Conservation (phyloP, 2,329 filamentous ascomycete genomes). For the Apiospora arundinis region DNA sequence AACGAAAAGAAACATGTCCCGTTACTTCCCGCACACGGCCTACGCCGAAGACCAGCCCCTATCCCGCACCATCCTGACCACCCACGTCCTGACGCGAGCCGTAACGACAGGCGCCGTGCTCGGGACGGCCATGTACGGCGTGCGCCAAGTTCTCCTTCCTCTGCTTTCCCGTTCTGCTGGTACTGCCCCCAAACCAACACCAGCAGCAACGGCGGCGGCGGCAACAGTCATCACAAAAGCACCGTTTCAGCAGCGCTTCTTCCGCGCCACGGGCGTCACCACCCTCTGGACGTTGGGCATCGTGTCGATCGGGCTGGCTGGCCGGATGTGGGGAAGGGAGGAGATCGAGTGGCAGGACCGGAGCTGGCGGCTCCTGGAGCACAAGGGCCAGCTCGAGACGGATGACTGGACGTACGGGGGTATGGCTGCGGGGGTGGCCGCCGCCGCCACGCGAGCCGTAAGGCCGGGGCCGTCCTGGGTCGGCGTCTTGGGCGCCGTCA, state of each 20-base stretch:
- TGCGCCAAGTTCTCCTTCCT: constrained; percentile 30
- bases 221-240: neutral
- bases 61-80: constrained; percentile 59
- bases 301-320: constrained; percentile 49
- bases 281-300: constrained; percentile 52
- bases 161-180: constrained; percentile 34
- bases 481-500: constrained; percentile 50
- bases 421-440: constrained; percentile 42
- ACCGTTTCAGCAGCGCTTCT: constrained; percentile 39
- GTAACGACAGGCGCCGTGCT: constrained; percentile 60
- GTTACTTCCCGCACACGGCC: constrained; percentile 58
- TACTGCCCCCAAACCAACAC: constrained; percentile 33
- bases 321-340: constrained; percentile 60
- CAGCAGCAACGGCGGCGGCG: neutral
- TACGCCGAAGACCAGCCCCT: constrained; percentile 70
- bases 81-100: constrained; percentile 64
- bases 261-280: constrained; percentile 53
- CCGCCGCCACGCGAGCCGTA: constrained; percentile 37
- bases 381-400: constrained; percentile 59
- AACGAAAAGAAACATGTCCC: constrained; percentile 51
- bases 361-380: constrained; percentile 66
- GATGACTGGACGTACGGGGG: constrained; percentile 62
- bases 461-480: constrained; percentile 44
- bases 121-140: constrained; percentile 47
- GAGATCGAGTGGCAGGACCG: constrained; percentile 70